phyloP scores from a whole-genome alignment of 805 yeast genomes.

The Babjeviella inositovora region DNA sequence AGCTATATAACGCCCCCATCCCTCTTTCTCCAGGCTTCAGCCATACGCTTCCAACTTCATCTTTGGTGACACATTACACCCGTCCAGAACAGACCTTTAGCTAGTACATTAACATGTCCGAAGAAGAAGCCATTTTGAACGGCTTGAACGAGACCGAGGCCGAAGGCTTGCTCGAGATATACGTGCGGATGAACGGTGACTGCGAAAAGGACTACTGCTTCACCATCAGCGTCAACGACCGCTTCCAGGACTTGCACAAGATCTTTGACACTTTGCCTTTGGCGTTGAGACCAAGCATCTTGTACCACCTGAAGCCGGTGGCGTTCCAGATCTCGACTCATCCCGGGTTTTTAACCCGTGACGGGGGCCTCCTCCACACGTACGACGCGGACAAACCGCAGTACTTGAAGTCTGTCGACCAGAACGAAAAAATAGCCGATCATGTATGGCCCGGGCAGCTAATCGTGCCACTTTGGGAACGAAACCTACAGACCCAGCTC shows the following conservation, averaged over 20 bases:
- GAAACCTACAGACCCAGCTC: conserved; percentile 22
- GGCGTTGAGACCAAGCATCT: conserved; percentile 65
- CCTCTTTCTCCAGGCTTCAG: too few species aligned
- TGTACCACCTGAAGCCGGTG: conserved; percentile 46
- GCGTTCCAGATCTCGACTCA: conserved; percentile 45
- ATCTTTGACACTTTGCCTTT: conserved; percentile 59
- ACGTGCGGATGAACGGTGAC: conserved; percentile 75
- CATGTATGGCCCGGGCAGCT: conserved; percentile 85
- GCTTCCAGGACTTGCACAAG: conserved; percentile 39
- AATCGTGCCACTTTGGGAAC: conserved; percentile 58
- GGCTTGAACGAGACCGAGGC: conserved; percentile 3
- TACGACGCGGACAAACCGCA: conserved; percentile 32
- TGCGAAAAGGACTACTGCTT: conserved; percentile 83
- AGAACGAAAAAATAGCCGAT: conserved; percentile 34
- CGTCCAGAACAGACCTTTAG: too few species aligned
- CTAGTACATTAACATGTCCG: too few species aligned
- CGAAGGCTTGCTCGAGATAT: conserved; percentile 22
- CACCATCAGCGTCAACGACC: conserved; percentile 42
- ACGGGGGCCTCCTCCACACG: conserved; percentile 65
- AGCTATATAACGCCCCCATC: too few species aligned
- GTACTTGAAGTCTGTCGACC: conserved; percentile 26
- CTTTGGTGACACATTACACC: too few species aligned
- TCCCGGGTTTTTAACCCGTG: conserved; percentile 75
- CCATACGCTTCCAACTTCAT: too few species aligned
- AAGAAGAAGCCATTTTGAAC: conserved; percentile 3